phyloP scores from a whole-genome alignment of 2,329 filamentous ascomycete species.

The Trichoderma gracile region DNA sequence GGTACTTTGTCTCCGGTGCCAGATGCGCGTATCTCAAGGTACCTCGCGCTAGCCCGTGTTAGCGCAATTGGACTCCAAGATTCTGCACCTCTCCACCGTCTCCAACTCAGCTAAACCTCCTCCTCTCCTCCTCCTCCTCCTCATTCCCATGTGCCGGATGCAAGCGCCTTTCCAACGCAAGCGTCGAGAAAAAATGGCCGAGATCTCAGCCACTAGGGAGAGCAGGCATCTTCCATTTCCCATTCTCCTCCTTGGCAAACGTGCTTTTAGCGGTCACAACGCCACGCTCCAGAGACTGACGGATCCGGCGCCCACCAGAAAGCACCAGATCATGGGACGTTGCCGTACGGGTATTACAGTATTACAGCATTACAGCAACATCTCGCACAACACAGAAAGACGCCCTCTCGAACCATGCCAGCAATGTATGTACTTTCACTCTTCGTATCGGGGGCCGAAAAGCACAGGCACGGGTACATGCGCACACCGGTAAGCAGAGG shows the following conservation, averaged over 20 bases:
- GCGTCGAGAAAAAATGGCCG: neutral
- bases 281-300: neutral
- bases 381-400: neutral
- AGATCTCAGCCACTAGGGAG: neutral
- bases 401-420: neutral
- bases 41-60: neutral
- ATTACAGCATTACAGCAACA: neutral
- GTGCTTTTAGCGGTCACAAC: neutral
- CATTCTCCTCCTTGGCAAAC: neutral
- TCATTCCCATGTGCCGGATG: constrained; percentile 2
- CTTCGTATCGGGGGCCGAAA: neutral
- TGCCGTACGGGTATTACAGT: no score
- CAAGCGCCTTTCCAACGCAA: neutral
- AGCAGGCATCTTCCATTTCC: neutral
- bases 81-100: constrained; percentile 8
- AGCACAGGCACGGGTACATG: neutral
- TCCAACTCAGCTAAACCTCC: neutral
- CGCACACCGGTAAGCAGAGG: neutral
- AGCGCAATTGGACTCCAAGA: neutral
- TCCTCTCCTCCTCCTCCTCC: neutral
- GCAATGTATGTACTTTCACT: neutral
- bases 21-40: constrained; percentile 11
- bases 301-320: neutral
- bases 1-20: neutral
- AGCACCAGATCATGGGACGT: neutral